Percentiles rank a stretch among this genome's conserved stretches.
phyloP scores from a whole-genome alignment of 106 monocot genomes.

The Dioscorea dumetorum region DNA sequence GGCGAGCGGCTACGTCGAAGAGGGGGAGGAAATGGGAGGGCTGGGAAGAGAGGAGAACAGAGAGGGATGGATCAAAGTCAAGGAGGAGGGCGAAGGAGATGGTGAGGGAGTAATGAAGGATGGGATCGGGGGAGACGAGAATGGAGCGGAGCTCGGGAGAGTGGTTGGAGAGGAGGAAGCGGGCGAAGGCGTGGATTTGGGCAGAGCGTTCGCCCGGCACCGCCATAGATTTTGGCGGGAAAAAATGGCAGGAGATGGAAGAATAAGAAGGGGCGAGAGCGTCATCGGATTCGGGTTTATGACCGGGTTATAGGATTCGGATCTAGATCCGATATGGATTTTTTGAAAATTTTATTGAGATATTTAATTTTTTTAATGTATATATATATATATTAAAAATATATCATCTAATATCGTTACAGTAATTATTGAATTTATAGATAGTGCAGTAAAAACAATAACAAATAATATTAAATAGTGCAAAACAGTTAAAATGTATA shows the following conservation, averaged over 20 bases:
- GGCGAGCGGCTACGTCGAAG: conserved; percentile 61
- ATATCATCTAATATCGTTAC: too few species aligned
- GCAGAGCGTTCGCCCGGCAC: neutral
- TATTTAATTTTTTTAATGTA: too few species aligned
- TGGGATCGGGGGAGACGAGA: conserved; percentile 47
- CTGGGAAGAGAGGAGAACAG: conserved; percentile 51
- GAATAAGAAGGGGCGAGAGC: too few species aligned
- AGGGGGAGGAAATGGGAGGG: conserved; percentile 47
- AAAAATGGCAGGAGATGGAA: neutral
- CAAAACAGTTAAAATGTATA: too few species aligned
- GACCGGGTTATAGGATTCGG: too few species aligned
- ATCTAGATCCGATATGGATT: too few species aligned
- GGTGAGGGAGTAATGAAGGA: conserved; percentile 65
- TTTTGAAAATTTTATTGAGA: too few species aligned
- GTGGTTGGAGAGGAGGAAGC: conserved; percentile 58
- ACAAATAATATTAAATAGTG: too few species aligned
- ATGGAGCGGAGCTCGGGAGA: conserved; percentile 56
- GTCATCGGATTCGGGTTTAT: neutral
- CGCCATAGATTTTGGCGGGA: neutral
- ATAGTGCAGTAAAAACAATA: too few species aligned
- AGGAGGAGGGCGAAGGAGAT: conserved; percentile 42
- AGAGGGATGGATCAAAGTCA: conserved; percentile 60
- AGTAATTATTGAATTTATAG: too few species aligned
- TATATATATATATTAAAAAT: too few species aligned
- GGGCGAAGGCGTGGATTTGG: conserved; percentile 25